Evolutionary conservation across 257 asterid species (phyloP), one percentile per base, ranked within the genome.

Genomic region (Striga asiatica): DNA sequence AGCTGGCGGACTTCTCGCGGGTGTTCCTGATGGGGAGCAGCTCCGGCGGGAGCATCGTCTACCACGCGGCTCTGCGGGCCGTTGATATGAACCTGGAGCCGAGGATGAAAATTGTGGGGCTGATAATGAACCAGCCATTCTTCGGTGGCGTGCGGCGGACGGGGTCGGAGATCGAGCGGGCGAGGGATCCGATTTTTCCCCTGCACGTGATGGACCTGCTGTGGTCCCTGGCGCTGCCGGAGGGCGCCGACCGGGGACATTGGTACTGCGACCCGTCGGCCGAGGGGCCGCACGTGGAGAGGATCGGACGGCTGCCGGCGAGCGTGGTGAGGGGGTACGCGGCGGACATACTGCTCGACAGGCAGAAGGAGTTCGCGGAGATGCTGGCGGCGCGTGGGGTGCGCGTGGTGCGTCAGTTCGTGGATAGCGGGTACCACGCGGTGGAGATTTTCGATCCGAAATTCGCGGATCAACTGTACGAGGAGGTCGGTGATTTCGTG

Each of bases 141-240:
- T 85, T 80, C 63, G 83, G 95, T 43, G 87, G 83, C 54, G 55
- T 56, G 27, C 22, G 27, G 9, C 66, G 87, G 70, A 78, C 84
- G 0, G 76, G 65, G 37, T 78, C 88, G 6, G 89, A 85, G 61
- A 67, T 74, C 39, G 65, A 56, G 28, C 6, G 46, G 8, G 5
- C 49, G 11, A 12, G 66, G 10, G 82, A 85, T 49, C 57, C n/a
- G 8, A 12, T 78, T 6, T 16, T 70, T 20, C 83, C 93, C 2
- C 55, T 74, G 62, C 78, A 76, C 11, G 77, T 45, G 4, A 47
- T 75, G 17, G 83, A 82, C 60, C 62, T 76, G 55, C 13, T 82
- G 76, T 85, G 95, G 95, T 50, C 70, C 39, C 64, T 85, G n/a
- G 77, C 83, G 10, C 67, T 85, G 74, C 95, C 95, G 0, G 42